These are phyloP conservation scores for Ajuga chamaepitys DNA, from an alignment of 257 asterid genomes.

Conservation along the genomic window DNA sequence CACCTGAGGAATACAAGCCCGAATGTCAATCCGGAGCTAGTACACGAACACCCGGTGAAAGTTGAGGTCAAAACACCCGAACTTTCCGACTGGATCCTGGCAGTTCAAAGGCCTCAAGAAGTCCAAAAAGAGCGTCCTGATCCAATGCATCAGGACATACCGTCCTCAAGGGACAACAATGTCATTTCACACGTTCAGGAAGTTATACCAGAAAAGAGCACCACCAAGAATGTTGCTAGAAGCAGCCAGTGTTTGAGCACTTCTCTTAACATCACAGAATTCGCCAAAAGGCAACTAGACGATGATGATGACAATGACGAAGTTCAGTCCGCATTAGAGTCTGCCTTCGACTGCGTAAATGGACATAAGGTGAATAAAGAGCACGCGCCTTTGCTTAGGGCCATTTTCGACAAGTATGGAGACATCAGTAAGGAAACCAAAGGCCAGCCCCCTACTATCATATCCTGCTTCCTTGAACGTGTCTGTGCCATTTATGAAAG, in stretches of 20 bases:
- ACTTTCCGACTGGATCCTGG: too few relatives aligned
- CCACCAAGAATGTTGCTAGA: neutral
- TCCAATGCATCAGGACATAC: too few relatives aligned
- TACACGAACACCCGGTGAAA: too few relatives aligned
- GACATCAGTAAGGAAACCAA: neutral
- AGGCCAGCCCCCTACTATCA: neutral
- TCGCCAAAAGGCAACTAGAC: neutral
- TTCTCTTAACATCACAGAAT: constrained; percentile 1
- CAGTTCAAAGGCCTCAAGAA: neutral
- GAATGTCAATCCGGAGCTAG: neutral
- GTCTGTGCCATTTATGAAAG: neutral
- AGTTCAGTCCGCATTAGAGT: constrained; percentile 3
- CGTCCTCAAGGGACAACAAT: too few relatives aligned
- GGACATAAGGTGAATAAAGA: neutral
- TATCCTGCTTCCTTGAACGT: neutral
- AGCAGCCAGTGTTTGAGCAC: neutral
- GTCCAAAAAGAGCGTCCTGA: neutral
- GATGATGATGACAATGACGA: constrained; percentile 4
- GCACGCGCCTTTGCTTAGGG: neutral
- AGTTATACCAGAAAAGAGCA: neutral
- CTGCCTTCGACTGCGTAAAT: neutral
- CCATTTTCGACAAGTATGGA: constrained; percentile 7
- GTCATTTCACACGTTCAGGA: neutral
- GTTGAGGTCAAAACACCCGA: too few relatives aligned
- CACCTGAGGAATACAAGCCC: neutral